A percentile compares a stretch with the other conserved stretches of the same genome.
These are phyloP conservation scores for Chrysoporthe puriensis DNA, from an alignment of 2,329 filamentous ascomycete species.

Conservation along the genomic window DNA sequence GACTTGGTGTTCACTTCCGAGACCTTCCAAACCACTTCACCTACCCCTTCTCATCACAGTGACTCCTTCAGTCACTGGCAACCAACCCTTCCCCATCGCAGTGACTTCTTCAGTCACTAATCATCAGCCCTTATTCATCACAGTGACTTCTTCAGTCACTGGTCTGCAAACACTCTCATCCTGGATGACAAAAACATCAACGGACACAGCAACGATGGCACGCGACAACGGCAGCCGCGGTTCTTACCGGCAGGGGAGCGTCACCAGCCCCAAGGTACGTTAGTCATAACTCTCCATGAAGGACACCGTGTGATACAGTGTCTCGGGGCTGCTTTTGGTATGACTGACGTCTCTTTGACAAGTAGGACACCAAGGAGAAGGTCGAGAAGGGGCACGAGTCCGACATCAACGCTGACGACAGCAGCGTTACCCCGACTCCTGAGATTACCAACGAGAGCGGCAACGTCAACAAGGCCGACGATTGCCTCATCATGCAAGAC, in stretches of 20 bases:
- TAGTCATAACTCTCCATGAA: neutral
- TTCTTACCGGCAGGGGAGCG: conserved; percentile 6
- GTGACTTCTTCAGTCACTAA: neutral
- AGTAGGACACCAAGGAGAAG: neutral
- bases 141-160: neutral
- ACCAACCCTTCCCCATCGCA: no score
- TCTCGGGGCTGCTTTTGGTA: neutral
- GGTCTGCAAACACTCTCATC: neutral
- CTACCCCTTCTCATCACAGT: neutral
- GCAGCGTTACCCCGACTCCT: neutral
- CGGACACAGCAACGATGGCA: conserved; percentile 12
- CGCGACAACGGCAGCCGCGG: conserved; percentile 19
- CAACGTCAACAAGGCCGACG: neutral
- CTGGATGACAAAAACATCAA: neutral
- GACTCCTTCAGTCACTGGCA: neutral
- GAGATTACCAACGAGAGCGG: neutral
- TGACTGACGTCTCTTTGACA: neutral
- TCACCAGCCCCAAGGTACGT: neutral
- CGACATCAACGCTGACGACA: neutral
- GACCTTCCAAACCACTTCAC: neutral
- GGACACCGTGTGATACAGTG: no score
- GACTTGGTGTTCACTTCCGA: neutral
- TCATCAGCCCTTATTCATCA: no score
- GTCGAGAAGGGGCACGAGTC: neutral
- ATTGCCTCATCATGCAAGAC: neutral